These are phyloP conservation scores for Pyrenophora seminiperda DNA, from an alignment of 2,329 filamentous ascomycete genomes.

Conservation along the genomic window DNA sequence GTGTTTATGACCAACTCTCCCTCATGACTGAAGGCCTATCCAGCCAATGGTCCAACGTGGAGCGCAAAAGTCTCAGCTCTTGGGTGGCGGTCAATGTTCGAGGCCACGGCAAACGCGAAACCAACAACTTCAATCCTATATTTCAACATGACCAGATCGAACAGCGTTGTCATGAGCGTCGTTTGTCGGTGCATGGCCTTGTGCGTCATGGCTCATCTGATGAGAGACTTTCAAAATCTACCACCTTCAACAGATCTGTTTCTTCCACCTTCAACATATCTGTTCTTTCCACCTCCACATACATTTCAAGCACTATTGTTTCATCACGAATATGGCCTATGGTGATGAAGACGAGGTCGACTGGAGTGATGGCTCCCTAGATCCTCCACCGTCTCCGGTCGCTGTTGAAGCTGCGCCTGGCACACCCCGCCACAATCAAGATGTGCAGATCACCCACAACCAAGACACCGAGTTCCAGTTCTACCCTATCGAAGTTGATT, in stretches of 20 bases:
- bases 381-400: neutral
- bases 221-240: neutral
- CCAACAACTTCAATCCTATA: neutral
- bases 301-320: neutral
- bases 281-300: neutral
- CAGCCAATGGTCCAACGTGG: no score
- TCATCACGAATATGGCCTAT: constrained; percentile 13
- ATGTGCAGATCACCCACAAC: no score
- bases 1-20: neutral
- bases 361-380: constrained; percentile 31
- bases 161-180: neutral
- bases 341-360: constrained; percentile 31
- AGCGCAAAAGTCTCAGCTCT: neutral
- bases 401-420: neutral
- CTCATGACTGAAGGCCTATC: neutral
- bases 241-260: neutral
- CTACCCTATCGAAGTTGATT: constrained; percentile 34
- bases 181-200: neutral
- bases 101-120: constrained; percentile 18
- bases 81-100: constrained; percentile 4
- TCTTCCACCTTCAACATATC: neutral
- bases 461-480: no score
- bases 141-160: neutral
- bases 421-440: neutral
- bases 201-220: neutral